phyloP scores from a whole-genome alignment of 441 rosid species.

The Gossypium davidsonii region DNA sequence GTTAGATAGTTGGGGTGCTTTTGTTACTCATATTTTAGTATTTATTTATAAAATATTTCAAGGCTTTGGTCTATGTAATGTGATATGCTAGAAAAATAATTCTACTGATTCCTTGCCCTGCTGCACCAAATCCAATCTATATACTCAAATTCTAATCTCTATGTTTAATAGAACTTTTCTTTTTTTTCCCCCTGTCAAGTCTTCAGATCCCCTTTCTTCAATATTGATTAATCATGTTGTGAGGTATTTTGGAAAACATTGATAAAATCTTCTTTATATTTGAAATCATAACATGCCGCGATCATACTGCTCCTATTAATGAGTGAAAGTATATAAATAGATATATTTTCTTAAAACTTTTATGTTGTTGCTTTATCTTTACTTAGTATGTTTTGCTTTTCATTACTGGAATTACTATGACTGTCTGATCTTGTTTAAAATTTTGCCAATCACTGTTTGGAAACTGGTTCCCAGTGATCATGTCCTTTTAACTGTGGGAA shows the following conservation, averaged over 20 bases:
- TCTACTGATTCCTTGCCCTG: not conserved
- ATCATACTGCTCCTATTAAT: not conserved
- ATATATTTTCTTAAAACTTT: not conserved
- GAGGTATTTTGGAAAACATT: slow-evolving; percentile 1
- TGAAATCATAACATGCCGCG: not conserved
- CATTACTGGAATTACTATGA: not conserved
- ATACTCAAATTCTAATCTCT: not conserved
- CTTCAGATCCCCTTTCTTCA: not conserved
- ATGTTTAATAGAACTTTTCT: not conserved
- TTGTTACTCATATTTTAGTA: not conserved
- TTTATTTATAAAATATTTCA: not conserved
- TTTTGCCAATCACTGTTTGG: not conserved
- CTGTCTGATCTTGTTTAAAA: not conserved
- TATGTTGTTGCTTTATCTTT: not conserved
- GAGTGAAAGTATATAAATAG: not conserved
- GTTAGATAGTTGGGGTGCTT: slow-evolving; percentile 5
- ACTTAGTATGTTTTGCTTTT: not conserved
- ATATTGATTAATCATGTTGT: not conserved
- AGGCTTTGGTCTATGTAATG: not conserved
- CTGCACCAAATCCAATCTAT: not conserved
- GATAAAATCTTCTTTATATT: not conserved
- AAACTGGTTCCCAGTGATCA: not conserved
- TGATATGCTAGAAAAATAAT: slow-evolving; percentile 1
- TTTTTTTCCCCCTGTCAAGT: not conserved
- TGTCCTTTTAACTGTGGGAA: not conserved